These are phyloP conservation scores for Candida insectorum DNA, from an alignment of 805 yeast species.

Conservation along the genomic window DNA sequence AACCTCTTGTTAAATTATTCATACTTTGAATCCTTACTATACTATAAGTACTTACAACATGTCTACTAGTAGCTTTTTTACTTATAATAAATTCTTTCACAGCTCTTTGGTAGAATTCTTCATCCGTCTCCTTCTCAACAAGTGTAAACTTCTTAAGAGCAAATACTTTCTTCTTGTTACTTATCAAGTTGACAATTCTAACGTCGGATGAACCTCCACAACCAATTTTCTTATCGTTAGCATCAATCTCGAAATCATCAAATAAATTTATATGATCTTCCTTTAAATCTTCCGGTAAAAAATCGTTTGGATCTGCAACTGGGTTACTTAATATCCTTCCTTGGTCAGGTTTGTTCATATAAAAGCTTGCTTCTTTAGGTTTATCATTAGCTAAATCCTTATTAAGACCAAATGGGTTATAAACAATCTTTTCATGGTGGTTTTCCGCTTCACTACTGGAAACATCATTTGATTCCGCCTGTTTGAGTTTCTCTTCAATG, in stretches of 20 bases:
- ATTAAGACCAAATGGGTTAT: constrained; percentile 64
- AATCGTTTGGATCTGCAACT: constrained; percentile 62
- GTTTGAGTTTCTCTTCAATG: constrained; percentile 4
- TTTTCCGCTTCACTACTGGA: constrained; percentile 1
- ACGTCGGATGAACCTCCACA: constrained; percentile 74
- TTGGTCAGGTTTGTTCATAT: constrained; percentile 35
- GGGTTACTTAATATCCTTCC: constrained; percentile 57
- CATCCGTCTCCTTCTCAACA: constrained; percentile 59
- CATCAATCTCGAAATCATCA: constrained; percentile 52
- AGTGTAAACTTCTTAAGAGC: constrained; percentile 67
- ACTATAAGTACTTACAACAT: constrained; percentile 55
- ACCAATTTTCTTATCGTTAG: constrained; percentile 49
- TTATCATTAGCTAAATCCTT: constrained; percentile 22
- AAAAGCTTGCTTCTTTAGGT: constrained; percentile 27
- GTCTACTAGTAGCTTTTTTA: constrained; percentile 52
- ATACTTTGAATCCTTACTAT: constrained; percentile 57
- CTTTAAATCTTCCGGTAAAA: constrained; percentile 51
- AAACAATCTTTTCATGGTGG: constrained; percentile 45
- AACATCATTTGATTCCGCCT: neutral
- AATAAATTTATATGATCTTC: constrained; percentile 47
- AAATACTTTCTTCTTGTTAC: constrained; percentile 44
- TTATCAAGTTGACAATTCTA: constrained; percentile 34
- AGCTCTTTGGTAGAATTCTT: constrained; percentile 63
- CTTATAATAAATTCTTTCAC: constrained; percentile 62
- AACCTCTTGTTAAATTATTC: constrained; percentile 54